phyloP scores from a whole-genome alignment of 73 alveolate genomes.

The Breviolum minutum region DNA sequence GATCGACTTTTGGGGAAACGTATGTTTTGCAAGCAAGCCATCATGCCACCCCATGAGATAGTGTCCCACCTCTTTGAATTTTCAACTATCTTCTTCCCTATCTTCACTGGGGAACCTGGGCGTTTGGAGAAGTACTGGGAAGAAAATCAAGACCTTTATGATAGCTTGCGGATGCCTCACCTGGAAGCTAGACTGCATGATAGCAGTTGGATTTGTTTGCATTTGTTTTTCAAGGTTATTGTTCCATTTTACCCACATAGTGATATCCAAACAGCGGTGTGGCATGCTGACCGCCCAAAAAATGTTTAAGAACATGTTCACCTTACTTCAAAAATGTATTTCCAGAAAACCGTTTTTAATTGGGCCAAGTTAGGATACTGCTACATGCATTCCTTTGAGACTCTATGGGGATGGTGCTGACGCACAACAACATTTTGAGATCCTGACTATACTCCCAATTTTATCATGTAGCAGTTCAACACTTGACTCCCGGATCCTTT shows the following conservation, averaged over 20 bases:
- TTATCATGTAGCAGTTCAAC: not conserved
- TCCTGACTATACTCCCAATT: not conserved
- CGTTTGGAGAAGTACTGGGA: not conserved
- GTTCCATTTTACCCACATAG: too few species aligned
- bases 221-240: not conserved
- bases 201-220: not conserved
- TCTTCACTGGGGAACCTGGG: not conserved
- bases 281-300: too few species aligned
- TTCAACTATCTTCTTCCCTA: not conserved
- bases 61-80: not conserved
- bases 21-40: not conserved
- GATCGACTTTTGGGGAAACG: not conserved
- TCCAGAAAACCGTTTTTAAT: not conserved
- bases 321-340: too few species aligned
- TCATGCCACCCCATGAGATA: not conserved
- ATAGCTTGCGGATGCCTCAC: not conserved
- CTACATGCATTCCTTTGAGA: not conserved
- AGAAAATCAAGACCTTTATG: not conserved
- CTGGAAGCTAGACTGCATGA: not conserved
- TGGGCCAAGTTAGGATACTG: not conserved
- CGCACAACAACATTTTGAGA: not conserved
- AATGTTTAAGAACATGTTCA: too few species aligned
- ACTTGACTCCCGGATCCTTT: not conserved
- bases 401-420: not conserved
- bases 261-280: too few species aligned